phyloP scores from a whole-genome alignment of 163 green algal genomes.

The Scenedesmus sp. region DNA sequence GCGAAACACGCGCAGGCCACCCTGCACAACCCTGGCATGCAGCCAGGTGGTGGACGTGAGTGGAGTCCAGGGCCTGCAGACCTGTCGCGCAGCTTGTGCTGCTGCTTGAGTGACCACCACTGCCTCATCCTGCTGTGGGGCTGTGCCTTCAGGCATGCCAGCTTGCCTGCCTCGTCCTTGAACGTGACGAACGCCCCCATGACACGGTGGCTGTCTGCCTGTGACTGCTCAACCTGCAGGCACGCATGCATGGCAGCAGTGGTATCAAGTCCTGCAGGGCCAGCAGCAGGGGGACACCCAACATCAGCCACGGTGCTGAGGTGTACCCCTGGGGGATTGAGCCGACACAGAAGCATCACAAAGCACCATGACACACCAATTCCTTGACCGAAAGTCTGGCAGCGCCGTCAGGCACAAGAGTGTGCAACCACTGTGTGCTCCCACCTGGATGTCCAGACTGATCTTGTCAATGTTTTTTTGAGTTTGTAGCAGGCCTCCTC shows the following conservation, averaged over 20 bases:
- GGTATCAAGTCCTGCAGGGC: not conserved
- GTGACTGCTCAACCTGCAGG: constrained; percentile 38
- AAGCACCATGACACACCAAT: not conserved
- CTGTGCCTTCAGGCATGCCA: constrained; percentile 40
- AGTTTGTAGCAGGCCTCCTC: constrained; percentile 18
- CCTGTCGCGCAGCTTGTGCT: constrained; percentile 51
- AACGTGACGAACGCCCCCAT: constrained; percentile 55
- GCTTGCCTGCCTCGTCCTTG: constrained; percentile 34
- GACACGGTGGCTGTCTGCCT: constrained; percentile 30
- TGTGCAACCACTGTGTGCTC: not conserved
- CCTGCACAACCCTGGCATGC: not conserved
- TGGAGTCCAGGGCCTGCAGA: not conserved
- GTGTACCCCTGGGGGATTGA: no score
- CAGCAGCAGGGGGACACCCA: not conserved
- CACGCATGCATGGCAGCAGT: not conserved
- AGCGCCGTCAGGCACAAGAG: not conserved
- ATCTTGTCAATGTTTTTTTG: constrained; percentile 3
- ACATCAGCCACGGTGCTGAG: no score
- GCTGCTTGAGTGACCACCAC: constrained; percentile 18
- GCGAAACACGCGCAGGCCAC: no score
- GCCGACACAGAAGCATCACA: not conserved
- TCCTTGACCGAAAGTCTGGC: not conserved
- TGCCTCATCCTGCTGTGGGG: constrained; percentile 40
- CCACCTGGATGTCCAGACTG: constrained; percentile 31
- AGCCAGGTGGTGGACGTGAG: no score